Evolutionary conservation across 139 green algal species (phyloP), one percentile per base, ranked within the genome.

Genomic region (Zygnema cylindricum): DNA sequence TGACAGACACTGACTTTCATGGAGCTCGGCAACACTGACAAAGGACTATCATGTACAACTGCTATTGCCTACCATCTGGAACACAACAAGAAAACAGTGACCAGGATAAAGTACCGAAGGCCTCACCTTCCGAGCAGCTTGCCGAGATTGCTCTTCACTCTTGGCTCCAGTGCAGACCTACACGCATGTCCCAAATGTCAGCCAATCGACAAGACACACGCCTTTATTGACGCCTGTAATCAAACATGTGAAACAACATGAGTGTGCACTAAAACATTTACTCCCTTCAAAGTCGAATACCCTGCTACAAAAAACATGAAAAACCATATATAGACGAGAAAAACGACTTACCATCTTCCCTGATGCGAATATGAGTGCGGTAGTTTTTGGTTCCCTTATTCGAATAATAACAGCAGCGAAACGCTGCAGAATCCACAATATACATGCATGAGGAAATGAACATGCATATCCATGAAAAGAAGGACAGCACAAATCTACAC

Each of bases 401-500:
- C 97, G 94, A 95, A 99, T 98, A 93, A 99, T 99, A 33, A 99
- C 98, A 0, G 97, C 97, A 2, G 97, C 97, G 91, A 99, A 99
- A 82, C 97, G 95, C 96, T 98, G 95, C 39, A 77, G 11, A 25
- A 79, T n/a, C n/a, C n/a, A n/a, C n/a, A n/a, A n/a, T n/a, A n/a
- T n/a, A n/a, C n/a, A n/a, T n/a, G n/a, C n/a, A n/a, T n/a, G n/a
- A n/a, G n/a, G n/a, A n/a, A n/a, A n/a, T n/a, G n/a, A n/a, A n/a
- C n/a, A n/a, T n/a, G n/a, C n/a, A n/a, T n/a, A n/a, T n/a, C n/a
- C n/a, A n/a, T n/a, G n/a, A n/a, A n/a, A n/a, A n/a, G n/a, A n/a
- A n/a, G n/a, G n/a, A n/a, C n/a, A n/a, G n/a, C n/a, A n/a, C n/a
- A n/a, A n/a, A n/a, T n/a, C n/a, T n/a, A n/a, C n/a, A n/a, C n/a